Base-by-base conservation (phyloP, 1,284 basidiomycete genomes). In the Puccinia brachypodii region DNA sequence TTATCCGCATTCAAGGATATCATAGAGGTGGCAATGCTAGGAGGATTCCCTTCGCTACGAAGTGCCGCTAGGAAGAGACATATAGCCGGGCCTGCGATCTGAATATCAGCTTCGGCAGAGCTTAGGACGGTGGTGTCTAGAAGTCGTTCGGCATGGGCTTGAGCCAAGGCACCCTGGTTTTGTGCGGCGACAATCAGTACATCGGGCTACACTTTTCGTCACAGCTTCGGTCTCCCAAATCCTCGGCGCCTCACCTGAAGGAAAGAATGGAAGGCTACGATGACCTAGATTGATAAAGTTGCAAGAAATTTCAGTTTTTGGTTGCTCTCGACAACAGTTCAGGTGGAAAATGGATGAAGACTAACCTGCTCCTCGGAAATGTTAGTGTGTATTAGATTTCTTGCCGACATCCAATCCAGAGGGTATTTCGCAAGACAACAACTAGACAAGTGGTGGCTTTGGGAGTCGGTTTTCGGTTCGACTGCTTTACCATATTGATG, bases 261-360 rank as follows among this genome's bases (percentile, higher is more conserved):
- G n/a, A 76, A 76, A 40, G 74, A 76, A 36, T 76, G 74, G 31
- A 76, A 76, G 74, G 74, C 74, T n/a, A 76, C 60, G 36, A 76
- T 76, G 19, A 76, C 74, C 74, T 76, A 25, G 28, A 28, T 14
- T 3, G 38, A 25, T 42, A 64, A 33, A 7, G 9, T 58, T 1
- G 19, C 33, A 25, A 36, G 9, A 75, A n/a, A n/a, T n/a, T n/a
- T n/a, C n/a, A n/a, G n/a, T n/a, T n/a, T n/a, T n/a, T n/a, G n/a
- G n/a, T n/a, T n/a, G n/a, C n/a, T n/a, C n/a, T n/a, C n/a, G n/a
- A 38, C 8, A 14, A 76, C 28, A 66, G 19, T 28, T 16, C n/a
- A 66, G n/a, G 19, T 22, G 56, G 28, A 3, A 71, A 44, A 25
- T 8, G 25, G 74, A 76, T 64, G 19, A n/a, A 11, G 33, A 58